Evolutionary conservation across 108 stramenopile genomes (phyloP).

Genomic region (Cyclotella kingstonii): DNA sequence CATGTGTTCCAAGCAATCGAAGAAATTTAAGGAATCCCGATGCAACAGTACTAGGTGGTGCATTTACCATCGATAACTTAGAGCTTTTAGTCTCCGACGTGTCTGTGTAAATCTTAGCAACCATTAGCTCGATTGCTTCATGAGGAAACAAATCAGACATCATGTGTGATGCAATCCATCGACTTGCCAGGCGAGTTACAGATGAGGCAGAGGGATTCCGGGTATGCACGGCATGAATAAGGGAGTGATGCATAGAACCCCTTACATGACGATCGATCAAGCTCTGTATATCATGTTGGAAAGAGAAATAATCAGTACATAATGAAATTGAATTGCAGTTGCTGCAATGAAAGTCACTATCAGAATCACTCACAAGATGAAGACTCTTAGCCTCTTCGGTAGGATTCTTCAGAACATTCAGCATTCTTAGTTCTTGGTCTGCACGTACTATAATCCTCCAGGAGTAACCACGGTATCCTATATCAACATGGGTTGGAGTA

Average conservation of each 20-base stretch:
- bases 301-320: slow-evolving; percentile 5
- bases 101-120: slow-evolving; percentile 77
- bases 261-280: slow-evolving; percentile 65
- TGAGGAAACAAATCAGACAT: slow-evolving; percentile 69
- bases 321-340: neutral
- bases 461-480: slow-evolving; percentile 75
- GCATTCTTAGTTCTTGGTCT: slow-evolving; percentile 75
- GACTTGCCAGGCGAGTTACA: slow-evolving; percentile 64
- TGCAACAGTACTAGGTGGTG: slow-evolving; percentile 56
- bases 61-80: slow-evolving; percentile 11
- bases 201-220: slow-evolving; percentile 70
- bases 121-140: slow-evolving; percentile 77
- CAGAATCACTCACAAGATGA: slow-evolving; percentile 21
- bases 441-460: slow-evolving; percentile 79
- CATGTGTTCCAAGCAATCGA: slow-evolving; percentile 61
- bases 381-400: slow-evolving; percentile 54
- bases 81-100: slow-evolving; percentile 10
- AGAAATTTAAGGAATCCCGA: slow-evolving; percentile 74
- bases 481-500: slow-evolving; percentile 57
- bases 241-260: slow-evolving; percentile 73
- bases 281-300: slow-evolving; percentile 4
- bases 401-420: slow-evolving; percentile 53
- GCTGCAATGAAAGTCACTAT: too few species aligned
- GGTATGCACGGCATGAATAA: slow-evolving; percentile 76
- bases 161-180: slow-evolving; percentile 80